phyloP scores from a whole-genome alignment of 768 basidiomycete genomes.

The Mycena belliarum region DNA sequence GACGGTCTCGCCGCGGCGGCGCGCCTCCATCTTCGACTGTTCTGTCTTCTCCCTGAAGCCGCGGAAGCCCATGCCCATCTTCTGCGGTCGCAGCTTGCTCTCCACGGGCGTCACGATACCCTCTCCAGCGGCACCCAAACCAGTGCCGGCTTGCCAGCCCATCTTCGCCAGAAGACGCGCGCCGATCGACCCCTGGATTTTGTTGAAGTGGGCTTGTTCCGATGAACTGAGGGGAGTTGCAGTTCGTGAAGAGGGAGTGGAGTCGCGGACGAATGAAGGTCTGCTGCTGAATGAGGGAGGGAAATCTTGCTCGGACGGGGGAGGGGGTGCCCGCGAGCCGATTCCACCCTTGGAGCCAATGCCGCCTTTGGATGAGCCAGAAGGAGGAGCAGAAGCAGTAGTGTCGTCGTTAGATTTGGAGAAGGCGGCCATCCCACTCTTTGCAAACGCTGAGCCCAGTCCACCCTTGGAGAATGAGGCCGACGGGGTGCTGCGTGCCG shows the following conservation, averaged over 20 bases:
- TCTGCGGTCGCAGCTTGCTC: slow-evolving; percentile 79
- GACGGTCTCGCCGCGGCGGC: slow-evolving; percentile 67
- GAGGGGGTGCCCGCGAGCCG: slow-evolving; percentile 20
- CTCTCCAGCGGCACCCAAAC: slow-evolving; percentile 72
- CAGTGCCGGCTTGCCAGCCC: slow-evolving; percentile 88
- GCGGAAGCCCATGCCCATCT: slow-evolving; percentile 84
- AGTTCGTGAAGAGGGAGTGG: slow-evolving; percentile 46
- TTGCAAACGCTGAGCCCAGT: slow-evolving; percentile 19
- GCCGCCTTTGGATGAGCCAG: slow-evolving; percentile 27
- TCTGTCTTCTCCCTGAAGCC: slow-evolving; percentile 89
- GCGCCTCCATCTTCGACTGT: slow-evolving; percentile 80
- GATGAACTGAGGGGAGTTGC: slow-evolving; percentile 55
- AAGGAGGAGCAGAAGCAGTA: slow-evolving; percentile 2
- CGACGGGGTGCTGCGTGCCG: slow-evolving; percentile 24
- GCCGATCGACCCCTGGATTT: slow-evolving; percentile 76
- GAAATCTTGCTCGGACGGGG: slow-evolving; percentile 26
- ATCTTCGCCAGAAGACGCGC: slow-evolving; percentile 91
- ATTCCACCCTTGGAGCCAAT: slow-evolving; percentile 26
- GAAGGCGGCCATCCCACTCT: slow-evolving; percentile 18
- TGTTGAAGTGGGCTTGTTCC: slow-evolving; percentile 83
- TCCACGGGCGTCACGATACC: slow-evolving; percentile 91
- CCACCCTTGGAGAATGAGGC: slow-evolving; percentile 17
- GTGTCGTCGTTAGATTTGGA: slow-evolving; percentile 15
- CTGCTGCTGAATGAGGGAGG: slow-evolving; percentile 44
- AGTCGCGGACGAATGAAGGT: slow-evolving; percentile 54